Evolutionary conservation across 2,329 filamentous ascomycete species (phyloP).

Genomic region (Fusarium nanum): DNA sequence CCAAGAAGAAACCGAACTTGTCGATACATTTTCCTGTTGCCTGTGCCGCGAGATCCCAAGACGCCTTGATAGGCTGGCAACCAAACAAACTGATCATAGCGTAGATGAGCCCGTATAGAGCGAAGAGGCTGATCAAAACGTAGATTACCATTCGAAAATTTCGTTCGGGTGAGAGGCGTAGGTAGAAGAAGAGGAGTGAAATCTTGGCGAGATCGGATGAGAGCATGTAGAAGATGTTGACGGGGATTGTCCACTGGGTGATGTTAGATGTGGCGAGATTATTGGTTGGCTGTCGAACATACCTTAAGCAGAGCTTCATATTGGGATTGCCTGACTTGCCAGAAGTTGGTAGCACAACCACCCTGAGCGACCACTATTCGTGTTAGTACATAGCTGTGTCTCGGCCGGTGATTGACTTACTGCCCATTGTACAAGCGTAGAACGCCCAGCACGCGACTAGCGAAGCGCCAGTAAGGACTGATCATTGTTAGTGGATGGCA

Average conservation of each 20-base stretch:
- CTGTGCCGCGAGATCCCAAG: slow-evolving; percentile 39
- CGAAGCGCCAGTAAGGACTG: slow-evolving; percentile 35
- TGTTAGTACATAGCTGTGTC: too few species aligned
- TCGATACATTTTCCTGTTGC: slow-evolving; percentile 39
- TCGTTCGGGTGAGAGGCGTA: slow-evolving; percentile 37
- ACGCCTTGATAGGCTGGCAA: slow-evolving; percentile 38
- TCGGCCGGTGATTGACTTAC: too few species aligned
- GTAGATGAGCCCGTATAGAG: slow-evolving; percentile 36
- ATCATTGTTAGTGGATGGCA: neutral
- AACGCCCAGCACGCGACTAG: slow-evolving; percentile 39
- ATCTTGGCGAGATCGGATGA: slow-evolving; percentile 42
- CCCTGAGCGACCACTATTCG: slow-evolving; percentile 33
- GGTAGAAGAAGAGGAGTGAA: slow-evolving; percentile 41
- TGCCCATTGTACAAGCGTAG: slow-evolving; percentile 42
- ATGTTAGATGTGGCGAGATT: neutral
- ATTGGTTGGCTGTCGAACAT: rapidly evolving
- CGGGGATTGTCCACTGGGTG: slow-evolving; percentile 37
- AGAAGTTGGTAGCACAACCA: slow-evolving; percentile 37
- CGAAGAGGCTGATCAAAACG: slow-evolving; percentile 13
- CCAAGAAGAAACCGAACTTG: slow-evolving; percentile 42
- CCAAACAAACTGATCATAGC: slow-evolving; percentile 41
- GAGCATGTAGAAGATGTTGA: slow-evolving; percentile 45
- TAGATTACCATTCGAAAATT: slow-evolving; percentile 33
- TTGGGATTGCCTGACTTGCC: slow-evolving; percentile 28
- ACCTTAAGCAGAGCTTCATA: slow-evolving; percentile 36